These are phyloP conservation scores for Cordyceps militaris DNA, from an alignment of 2,329 filamentous ascomycete species.

Conservation along the genomic window DNA sequence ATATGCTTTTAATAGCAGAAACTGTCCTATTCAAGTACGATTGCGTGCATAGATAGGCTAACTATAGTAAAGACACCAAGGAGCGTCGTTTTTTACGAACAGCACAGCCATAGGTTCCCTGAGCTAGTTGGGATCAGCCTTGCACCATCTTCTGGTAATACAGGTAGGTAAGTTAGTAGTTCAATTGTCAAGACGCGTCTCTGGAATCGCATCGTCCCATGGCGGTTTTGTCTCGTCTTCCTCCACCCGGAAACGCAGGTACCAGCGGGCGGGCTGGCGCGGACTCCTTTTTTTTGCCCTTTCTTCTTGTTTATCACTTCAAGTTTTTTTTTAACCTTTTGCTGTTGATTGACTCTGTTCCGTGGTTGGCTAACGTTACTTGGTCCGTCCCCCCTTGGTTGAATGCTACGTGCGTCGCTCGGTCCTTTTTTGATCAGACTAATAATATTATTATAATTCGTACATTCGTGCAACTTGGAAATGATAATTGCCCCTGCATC, in stretches of 20 bases:
- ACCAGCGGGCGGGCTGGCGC: background rate
- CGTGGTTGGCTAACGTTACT: background rate
- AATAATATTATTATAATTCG: background rate
- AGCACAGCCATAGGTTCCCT: background rate
- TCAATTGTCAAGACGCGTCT: background rate
- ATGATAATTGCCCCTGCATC: background rate
- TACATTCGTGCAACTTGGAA: too few species aligned
- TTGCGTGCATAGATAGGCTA: too few species aligned
- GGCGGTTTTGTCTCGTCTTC: background rate
- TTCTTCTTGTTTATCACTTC: background rate
- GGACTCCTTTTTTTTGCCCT: background rate
- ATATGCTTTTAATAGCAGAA: too few species aligned
- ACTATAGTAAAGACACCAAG: too few species aligned
- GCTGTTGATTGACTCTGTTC: background rate
- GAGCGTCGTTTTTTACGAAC: too few species aligned
- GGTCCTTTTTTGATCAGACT: background rate
- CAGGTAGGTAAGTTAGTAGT: background rate
- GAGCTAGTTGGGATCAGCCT: background rate
- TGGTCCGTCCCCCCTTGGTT: background rate
- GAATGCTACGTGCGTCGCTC: background rate
- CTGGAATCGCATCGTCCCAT: slow-evolving; percentile 2
- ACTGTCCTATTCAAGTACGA: too few species aligned
- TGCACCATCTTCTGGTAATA: background rate
- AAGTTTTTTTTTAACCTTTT: background rate
- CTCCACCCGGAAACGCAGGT: slow-evolving; percentile 3